phyloP scores from a whole-genome alignment of 176 grass and related monocot species.

The Bromus sterilis region DNA sequence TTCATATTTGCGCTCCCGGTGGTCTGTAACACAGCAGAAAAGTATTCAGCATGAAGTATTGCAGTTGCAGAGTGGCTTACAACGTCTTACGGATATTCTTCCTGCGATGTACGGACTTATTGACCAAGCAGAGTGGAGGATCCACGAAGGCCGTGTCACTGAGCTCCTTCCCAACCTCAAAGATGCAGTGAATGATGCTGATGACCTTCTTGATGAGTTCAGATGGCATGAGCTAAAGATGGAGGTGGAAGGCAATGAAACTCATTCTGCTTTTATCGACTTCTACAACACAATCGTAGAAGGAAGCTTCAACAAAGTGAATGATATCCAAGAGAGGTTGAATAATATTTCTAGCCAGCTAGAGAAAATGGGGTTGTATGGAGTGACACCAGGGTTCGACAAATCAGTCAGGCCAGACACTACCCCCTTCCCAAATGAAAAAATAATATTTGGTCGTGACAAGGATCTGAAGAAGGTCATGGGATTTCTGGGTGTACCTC shows the following conservation, averaged over 20 bases:
- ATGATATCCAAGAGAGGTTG: neutral
- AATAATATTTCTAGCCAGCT: neutral
- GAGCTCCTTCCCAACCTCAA: neutral
- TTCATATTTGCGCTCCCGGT: neutral
- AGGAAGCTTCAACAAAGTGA: neutral
- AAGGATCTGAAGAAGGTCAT: neutral
- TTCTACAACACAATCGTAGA: neutral
- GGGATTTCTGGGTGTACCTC: neutral
- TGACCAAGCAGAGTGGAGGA: too few relatives aligned
- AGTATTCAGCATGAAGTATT: neutral
- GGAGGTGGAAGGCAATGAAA: neutral
- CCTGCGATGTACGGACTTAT: neutral
- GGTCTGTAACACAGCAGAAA: neutral
- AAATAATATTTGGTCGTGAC: neutral
- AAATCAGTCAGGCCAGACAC: neutral
- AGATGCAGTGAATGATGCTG: conserved; percentile 8
- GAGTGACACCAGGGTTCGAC: neutral
- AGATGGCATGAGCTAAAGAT: neutral
- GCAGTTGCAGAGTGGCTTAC: neutral
- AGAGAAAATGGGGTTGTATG: neutral
- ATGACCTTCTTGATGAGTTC: neutral
- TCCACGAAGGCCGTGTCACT: too few relatives aligned
- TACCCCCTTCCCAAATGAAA: neutral
- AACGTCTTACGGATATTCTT: neutral
- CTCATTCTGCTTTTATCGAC: neutral